These are phyloP conservation scores for Fraxinus platypoda DNA, from an alignment of 305 asterid species.

Conservation along the genomic window DNA sequence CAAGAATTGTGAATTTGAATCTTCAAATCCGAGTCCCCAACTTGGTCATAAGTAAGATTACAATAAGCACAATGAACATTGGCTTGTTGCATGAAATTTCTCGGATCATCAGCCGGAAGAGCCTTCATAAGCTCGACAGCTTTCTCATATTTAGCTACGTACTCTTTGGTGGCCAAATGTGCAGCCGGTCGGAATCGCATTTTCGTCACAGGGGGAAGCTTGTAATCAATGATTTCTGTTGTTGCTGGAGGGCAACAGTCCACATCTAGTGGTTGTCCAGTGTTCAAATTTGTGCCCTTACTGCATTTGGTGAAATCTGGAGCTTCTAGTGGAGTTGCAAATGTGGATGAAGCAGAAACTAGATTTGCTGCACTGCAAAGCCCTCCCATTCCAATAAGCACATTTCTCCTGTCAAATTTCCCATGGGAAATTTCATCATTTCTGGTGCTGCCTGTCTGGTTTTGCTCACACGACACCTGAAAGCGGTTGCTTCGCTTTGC, in stretches of 20 bases:
- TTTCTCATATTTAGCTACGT: slow-evolving; percentile 36
- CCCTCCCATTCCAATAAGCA: slow-evolving; percentile 46
- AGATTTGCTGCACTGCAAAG: slow-evolving; percentile 34
- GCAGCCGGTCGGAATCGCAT: slow-evolving; percentile 43
- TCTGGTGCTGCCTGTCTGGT: neutral
- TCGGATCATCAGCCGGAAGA: slow-evolving; percentile 46
- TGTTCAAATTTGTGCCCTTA: slow-evolving; percentile 30
- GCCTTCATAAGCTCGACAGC: slow-evolving; percentile 43
- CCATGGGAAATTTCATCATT: neutral
- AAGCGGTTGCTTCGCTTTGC: neutral
- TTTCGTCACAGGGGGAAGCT: slow-evolving; percentile 31
- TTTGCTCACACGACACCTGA: neutral
- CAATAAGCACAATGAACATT: slow-evolving; percentile 63
- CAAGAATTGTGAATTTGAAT: slow-evolving; percentile 52
- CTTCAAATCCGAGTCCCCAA: slow-evolving; percentile 18
- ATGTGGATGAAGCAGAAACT: slow-evolving; percentile 9
- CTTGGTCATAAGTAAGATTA: slow-evolving; percentile 37
- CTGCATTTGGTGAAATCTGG: slow-evolving; percentile 46
- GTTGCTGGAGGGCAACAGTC: slow-evolving; percentile 43
- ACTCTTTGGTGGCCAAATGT: slow-evolving; percentile 34
- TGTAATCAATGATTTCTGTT: slow-evolving; percentile 26
- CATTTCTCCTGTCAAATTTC: slow-evolving; percentile 35
- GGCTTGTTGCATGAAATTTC: slow-evolving; percentile 53
- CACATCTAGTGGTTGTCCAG: slow-evolving; percentile 32
- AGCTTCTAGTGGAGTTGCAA: slow-evolving; percentile 35